Conservation (phyloP, 176 grass and related monocot species). For the Coix lacrymajobi region DNA sequence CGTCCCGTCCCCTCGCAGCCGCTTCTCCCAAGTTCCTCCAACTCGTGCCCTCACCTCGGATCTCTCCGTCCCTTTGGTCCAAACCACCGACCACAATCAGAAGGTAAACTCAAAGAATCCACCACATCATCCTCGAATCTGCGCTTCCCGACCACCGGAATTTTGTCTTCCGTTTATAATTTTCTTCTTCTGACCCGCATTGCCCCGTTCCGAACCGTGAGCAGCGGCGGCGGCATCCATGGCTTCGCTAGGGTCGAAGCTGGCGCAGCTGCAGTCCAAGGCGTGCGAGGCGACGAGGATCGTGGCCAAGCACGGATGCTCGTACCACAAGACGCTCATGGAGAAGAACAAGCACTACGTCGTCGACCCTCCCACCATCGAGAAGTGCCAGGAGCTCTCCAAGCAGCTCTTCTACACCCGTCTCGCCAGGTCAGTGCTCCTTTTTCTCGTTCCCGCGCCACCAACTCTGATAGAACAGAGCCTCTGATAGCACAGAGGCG, state of each 20-base stretch:
- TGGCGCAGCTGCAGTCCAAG: conserved; percentile 66
- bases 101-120: neutral
- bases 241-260: conserved; percentile 48
- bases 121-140: neutral
- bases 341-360: conserved; percentile 79
- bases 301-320: conserved; percentile 41
- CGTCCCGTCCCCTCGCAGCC: neutral
- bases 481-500: too few relatives aligned
- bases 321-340: conserved; percentile 77
- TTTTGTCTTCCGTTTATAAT: neutral
- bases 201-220: neutral
- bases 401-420: conserved; percentile 98
- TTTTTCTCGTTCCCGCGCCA: neutral
- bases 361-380: conserved; percentile 54
- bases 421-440: conserved; percentile 50
- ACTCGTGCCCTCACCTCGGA: neutral
- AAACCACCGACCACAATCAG: neutral
- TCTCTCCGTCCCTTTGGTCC: conserved; percentile 6
- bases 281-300: conserved; percentile 45
- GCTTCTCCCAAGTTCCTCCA: neutral
- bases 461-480: neutral
- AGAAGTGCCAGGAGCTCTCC: conserved; percentile 79
- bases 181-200: conserved; percentile 2
- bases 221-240: conserved; percentile 9
- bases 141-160: neutral